Evolutionary conservation across 2,329 filamentous ascomycete genomes (phyloP).

Genomic region (Exophiala sp.): DNA sequence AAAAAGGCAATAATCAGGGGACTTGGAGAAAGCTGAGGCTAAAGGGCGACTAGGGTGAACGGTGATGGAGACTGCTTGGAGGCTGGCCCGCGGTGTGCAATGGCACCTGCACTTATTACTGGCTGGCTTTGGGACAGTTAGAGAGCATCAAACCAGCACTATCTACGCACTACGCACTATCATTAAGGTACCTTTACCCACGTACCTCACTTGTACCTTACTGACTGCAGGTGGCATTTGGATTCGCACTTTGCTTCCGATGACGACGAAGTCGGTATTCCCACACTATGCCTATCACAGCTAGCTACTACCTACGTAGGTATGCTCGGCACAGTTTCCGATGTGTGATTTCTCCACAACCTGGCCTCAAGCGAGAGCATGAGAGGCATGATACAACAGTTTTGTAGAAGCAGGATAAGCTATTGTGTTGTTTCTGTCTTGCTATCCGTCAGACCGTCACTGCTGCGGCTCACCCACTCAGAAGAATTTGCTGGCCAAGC

Average conservation of each 20-base stretch:
- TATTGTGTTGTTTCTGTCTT: too few species aligned
- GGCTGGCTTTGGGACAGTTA: too few species aligned
- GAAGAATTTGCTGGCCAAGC: conserved; percentile 58
- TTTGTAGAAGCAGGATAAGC: too few species aligned
- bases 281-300: neutral
- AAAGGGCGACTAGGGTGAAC: conserved; percentile 2
- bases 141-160: too few species aligned
- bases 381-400: neutral
- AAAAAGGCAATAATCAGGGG: conserved; percentile 13
- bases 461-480: conserved; percentile 8
- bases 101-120: neutral
- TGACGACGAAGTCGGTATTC: neutral
- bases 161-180: too few species aligned
- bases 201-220: too few species aligned
- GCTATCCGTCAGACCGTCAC: too few species aligned
- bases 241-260: neutral
- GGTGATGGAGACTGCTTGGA: neutral
- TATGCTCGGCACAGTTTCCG: neutral
- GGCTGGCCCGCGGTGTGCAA: neutral
- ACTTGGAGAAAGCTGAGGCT: conserved; percentile 12
- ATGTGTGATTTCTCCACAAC: neutral
- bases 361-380: neutral
- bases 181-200: too few species aligned
- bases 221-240: too few species aligned
- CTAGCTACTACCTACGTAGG: too few species aligned